Evolutionary conservation across 441 rosid genomes (phyloP), one percentile per base, ranked within the genome.

Genomic region (Viola pubescens): DNA sequence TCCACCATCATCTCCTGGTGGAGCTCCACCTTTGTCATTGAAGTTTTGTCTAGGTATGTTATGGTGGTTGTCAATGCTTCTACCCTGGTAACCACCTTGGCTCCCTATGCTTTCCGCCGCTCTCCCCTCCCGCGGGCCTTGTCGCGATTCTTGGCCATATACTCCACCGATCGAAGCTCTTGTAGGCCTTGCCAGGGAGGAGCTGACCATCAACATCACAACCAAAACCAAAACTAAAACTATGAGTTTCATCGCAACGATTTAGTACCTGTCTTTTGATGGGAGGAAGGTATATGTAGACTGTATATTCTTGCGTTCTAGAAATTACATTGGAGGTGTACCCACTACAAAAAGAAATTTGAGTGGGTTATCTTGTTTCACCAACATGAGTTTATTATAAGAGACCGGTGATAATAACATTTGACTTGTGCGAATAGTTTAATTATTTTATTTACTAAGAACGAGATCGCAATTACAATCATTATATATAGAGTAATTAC

Each of bases 61-160:
- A 61, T 76, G 83, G 73, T 81, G 81, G 65, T 74, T 78, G 52
- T 75, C 62, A 9, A 67, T 61, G 68, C 59, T 65, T 13, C 60
- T 70, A 4, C 61, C 76, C 9, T 55, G 37, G 58, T 57, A 45
- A 58, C 61, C 64, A 4, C 45, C 59, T 8, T 13, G 19, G 10
- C 57, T 60, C 53, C 37, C 41, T 44, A 9, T 45, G 8, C 61
- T 59, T 70, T 54, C 70, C 5, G 45, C 37, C 37, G 7, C 48
- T 19, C 54, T 61, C 38, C 51, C 70, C 61, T 50, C 70, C 59
- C 42, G 50, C 7, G 16, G 54, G 10, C 40, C 59, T 7, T 62
- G 58, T 48, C 65, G 48, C 54, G 66, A 67, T 67, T 59, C 70
- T 63, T 62, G 59, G 26, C 54, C 62, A 12, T 59, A n/a, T 69